phyloP scores from a whole-genome alignment of 768 basidiomycete species.

The Boletus coccyginus region DNA sequence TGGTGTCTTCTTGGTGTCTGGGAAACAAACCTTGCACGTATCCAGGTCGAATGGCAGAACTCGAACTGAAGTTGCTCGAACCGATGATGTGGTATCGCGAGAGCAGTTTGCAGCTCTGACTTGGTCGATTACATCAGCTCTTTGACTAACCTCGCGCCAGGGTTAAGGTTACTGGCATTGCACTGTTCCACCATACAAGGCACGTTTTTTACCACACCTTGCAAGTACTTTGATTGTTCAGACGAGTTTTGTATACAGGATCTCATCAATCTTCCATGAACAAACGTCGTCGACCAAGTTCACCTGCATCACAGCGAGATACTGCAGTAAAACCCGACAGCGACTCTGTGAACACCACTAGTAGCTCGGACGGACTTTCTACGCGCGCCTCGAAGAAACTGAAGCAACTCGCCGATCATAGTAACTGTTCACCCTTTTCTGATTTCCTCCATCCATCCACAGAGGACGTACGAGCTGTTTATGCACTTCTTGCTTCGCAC shows the following conservation, averaged over 20 bases:
- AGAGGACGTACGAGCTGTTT: slow-evolving; percentile 39
- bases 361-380: background rate
- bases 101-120: too few species aligned
- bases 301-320: background rate
- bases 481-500: slow-evolving; percentile 38
- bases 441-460: slow-evolving; percentile 44
- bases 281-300: slow-evolving; percentile 17
- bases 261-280: background rate
- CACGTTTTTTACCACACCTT: background rate
- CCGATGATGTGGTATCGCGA: too few species aligned
- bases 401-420: slow-evolving; percentile 45
- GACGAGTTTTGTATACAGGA: background rate
- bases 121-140: slow-evolving; percentile 8
- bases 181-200: background rate
- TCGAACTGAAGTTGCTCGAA: background rate
- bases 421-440: slow-evolving; percentile 45
- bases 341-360: background rate
- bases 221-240: background rate
- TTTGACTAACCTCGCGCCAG: background rate
- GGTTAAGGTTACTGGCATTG: background rate
- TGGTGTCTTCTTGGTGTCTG: background rate
- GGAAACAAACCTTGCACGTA: background rate
- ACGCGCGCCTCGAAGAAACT: slow-evolving; percentile 43
- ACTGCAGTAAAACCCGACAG: background rate
- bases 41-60: background rate